Conservation (phyloP, 495 filamentous ascomycete species). For the Hypoxylon lenormandii region DNA sequence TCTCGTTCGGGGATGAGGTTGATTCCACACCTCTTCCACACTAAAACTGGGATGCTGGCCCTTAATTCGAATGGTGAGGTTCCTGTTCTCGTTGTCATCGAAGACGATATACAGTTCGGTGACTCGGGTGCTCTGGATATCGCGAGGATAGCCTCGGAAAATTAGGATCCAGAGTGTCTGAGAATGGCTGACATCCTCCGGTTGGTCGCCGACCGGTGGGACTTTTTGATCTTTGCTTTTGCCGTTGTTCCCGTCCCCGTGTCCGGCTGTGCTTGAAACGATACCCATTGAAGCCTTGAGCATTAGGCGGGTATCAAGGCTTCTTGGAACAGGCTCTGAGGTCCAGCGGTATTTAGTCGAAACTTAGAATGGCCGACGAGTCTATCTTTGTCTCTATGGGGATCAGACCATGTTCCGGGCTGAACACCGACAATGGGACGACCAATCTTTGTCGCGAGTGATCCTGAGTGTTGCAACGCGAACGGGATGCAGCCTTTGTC, state of each 20-base stretch:
- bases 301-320: slow-evolving; percentile 33
- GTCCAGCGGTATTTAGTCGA: slow-evolving; percentile 27
- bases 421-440: slow-evolving; percentile 33
- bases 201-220: slow-evolving; percentile 13
- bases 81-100: slow-evolving; percentile 48
- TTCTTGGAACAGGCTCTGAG: slow-evolving; percentile 15
- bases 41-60: slow-evolving; percentile 47
- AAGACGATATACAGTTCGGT: slow-evolving; percentile 51
- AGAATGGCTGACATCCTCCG: slow-evolving; percentile 30
- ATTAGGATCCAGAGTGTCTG: slow-evolving; percentile 46
- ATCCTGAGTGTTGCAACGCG: slow-evolving; percentile 37
- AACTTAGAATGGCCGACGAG: slow-evolving; percentile 21
- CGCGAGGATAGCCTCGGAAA: slow-evolving; percentile 48
- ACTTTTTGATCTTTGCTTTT: slow-evolving; percentile 32
- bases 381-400: slow-evolving; percentile 38
- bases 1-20: slow-evolving; percentile 46
- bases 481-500: slow-evolving; percentile 43
- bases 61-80: slow-evolving; percentile 50
- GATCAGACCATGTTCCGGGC: slow-evolving; percentile 39
- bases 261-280: slow-evolving; percentile 40
- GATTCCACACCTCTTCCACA: slow-evolving; percentile 48
- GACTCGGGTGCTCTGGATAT: slow-evolving; percentile 49
- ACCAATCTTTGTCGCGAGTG: slow-evolving; percentile 39
- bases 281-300: slow-evolving; percentile 43
- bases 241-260: slow-evolving; percentile 34